Conservation (phyloP, 129 eudicot genomes). For the Arctium minus region DNA sequence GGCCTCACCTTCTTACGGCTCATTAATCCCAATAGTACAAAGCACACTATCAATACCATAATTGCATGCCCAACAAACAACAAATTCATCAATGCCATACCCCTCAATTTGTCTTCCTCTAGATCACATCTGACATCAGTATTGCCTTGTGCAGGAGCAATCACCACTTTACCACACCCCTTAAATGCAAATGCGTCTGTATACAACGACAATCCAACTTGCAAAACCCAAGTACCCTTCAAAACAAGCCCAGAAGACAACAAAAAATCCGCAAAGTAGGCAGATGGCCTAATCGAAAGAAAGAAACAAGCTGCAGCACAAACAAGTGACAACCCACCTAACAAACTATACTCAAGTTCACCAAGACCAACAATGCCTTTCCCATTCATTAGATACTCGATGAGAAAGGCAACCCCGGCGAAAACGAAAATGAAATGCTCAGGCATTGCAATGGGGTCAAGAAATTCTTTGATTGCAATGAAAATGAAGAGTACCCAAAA, state of each 20-base stretch:
- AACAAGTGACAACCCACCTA: slow-evolving; percentile 56
- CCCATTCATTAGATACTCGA: slow-evolving; percentile 57
- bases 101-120: slow-evolving; percentile 71
- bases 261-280: slow-evolving; percentile 62
- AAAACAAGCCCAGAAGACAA: slow-evolving; percentile 58
- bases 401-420: slow-evolving; percentile 50
- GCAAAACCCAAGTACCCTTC: slow-evolving; percentile 83
- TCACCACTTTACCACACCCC: slow-evolving; percentile 56
- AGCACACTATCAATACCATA: slow-evolving; percentile 33
- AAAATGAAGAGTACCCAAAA: slow-evolving; percentile 69
- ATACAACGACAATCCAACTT: slow-evolving; percentile 66
- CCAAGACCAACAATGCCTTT: slow-evolving; percentile 56
- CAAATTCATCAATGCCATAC: slow-evolving; percentile 61
- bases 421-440: slow-evolving; percentile 49
- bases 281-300: slow-evolving; percentile 50
- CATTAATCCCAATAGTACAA: slow-evolving; percentile 47
- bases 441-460: slow-evolving; percentile 38
- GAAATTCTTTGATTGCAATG: slow-evolving; percentile 35
- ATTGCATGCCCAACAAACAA: slow-evolving; percentile 59
- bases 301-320: slow-evolving; percentile 65
- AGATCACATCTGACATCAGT: slow-evolving; percentile 69
- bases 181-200: slow-evolving; percentile 50
- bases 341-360: slow-evolving; percentile 36
- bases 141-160: slow-evolving; percentile 20
- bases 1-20: slow-evolving; percentile 36